Conservation (phyloP, 2,329 filamentous ascomycete species). For the Ilyonectria mors-panacis region DNA sequence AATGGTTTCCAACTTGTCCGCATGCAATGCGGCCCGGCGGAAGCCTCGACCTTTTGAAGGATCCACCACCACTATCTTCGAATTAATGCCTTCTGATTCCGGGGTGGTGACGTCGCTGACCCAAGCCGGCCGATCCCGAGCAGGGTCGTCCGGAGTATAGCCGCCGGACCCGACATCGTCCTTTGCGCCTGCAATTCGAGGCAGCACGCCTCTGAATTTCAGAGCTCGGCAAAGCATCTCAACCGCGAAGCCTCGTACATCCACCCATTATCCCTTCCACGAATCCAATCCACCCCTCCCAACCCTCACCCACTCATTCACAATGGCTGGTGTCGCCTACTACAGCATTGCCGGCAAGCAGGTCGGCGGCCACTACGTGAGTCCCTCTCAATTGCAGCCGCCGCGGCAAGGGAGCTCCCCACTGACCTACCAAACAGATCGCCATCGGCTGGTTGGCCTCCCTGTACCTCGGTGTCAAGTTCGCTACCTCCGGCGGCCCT, state of each 20-base stretch:
- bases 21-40: slow-evolving; percentile 23
- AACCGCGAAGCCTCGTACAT: slow-evolving; percentile 45
- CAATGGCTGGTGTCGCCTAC: slow-evolving; percentile 57
- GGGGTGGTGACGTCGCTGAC: slow-evolving; percentile 42
- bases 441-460: slow-evolving; percentile 69
- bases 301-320: slow-evolving; percentile 42
- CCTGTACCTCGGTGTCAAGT: slow-evolving; percentile 65
- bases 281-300: slow-evolving; percentile 48
- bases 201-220: slow-evolving; percentile 47
- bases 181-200: slow-evolving; percentile 54
- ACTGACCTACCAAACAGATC: slow-evolving; percentile 59
- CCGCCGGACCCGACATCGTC: slow-evolving; percentile 36
- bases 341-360: slow-evolving; percentile 73
- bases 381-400: slow-evolving; percentile 50
- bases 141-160: slow-evolving; percentile 47
- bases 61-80: slow-evolving; percentile 28
- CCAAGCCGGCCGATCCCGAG: slow-evolving; percentile 47
- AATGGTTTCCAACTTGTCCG: background rate
- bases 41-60: slow-evolving; percentile 37
- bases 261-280: slow-evolving; percentile 49
- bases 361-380: slow-evolving; percentile 73
- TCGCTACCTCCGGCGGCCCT: slow-evolving; percentile 62
- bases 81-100: slow-evolving; percentile 4
- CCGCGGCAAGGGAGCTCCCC: slow-evolving; percentile 17
- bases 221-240: slow-evolving; percentile 50